Evolutionary conservation across 1,284 basidiomycete genomes (phyloP).

Genomic region (Fomitopsis betulina): DNA sequence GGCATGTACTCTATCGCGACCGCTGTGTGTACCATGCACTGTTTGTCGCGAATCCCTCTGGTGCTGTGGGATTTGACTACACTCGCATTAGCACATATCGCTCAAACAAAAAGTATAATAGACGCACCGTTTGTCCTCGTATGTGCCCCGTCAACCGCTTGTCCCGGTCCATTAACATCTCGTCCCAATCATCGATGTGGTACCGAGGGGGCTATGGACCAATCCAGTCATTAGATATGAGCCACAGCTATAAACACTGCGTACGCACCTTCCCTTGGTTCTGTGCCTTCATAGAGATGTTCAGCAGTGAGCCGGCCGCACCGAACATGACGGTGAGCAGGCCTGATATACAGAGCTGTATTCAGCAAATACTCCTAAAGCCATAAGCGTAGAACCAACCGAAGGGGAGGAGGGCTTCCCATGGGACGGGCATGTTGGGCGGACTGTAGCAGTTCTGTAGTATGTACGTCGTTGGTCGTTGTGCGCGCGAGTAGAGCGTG

Average conservation of each 20-base stretch:
- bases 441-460: background rate
- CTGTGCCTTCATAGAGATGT: constrained; percentile 69
- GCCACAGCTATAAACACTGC: background rate
- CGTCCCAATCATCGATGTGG: constrained; percentile 83
- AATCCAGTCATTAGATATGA: background rate
- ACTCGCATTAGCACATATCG: background rate
- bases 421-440: constrained; percentile 80
- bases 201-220: constrained; percentile 72
- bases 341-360: constrained; percentile 39
- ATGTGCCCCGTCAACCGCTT: constrained; percentile 81
- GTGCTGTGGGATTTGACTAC: constrained; percentile 71
- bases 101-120: background rate
- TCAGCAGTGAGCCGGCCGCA: constrained; percentile 81
- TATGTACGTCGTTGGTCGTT: background rate
- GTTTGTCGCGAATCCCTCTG: constrained; percentile 72
- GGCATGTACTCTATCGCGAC: constrained; percentile 4
- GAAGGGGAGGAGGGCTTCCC: constrained; percentile 93
- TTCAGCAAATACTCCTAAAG: background rate
- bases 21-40: constrained; percentile 73
- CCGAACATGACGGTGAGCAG: constrained; percentile 87
- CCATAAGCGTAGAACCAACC: constrained; percentile 41
- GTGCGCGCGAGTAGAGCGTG: background rate
- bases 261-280: constrained; percentile 84
- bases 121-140: constrained; percentile 80
- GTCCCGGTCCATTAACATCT: constrained; percentile 94